Evolutionary conservation across 1,139 yeast species (phyloP).

Genomic region (Yamadazyma sp.): DNA sequence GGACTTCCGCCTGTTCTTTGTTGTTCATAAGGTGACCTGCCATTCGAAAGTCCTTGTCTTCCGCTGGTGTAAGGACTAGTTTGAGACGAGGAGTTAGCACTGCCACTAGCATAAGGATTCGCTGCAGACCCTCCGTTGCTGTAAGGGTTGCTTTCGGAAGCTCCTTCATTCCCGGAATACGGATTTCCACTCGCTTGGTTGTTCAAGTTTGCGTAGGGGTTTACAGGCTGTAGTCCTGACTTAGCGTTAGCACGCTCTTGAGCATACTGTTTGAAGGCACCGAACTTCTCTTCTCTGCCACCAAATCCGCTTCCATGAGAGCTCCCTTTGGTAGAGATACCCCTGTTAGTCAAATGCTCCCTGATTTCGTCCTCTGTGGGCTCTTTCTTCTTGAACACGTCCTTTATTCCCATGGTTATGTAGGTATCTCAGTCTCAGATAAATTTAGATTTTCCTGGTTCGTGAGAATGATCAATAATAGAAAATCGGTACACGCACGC

Average conservation of each 20-base stretch:
- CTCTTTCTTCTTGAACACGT: slow-evolving; percentile 61
- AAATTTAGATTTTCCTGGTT: not conserved
- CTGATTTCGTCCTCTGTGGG: slow-evolving; percentile 58
- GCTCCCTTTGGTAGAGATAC: slow-evolving; percentile 51
- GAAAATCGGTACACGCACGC: not conserved
- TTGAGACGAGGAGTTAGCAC: not conserved
- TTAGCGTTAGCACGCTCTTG: slow-evolving; percentile 42
- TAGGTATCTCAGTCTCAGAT: not conserved
- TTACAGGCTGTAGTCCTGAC: slow-evolving; percentile 49
- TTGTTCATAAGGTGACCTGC: not conserved
- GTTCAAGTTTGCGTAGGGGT: slow-evolving; percentile 43
- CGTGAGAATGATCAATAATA: slow-evolving; percentile 2
- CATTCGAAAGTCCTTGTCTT: not conserved
- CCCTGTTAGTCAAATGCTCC: slow-evolving; percentile 50
- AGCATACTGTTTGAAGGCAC: slow-evolving; percentile 65
- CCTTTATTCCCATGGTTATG: slow-evolving; percentile 43
- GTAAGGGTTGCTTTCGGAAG: not conserved
- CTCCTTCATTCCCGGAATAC: slow-evolving; percentile 17
- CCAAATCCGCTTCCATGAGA: slow-evolving; percentile 14
- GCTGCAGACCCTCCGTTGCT: not conserved
- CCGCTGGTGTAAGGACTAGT: slow-evolving; percentile 1
- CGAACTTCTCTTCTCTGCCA: slow-evolving; percentile 54
- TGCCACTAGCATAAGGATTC: slow-evolving; percentile 2
- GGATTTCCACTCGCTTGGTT: slow-evolving; percentile 24
- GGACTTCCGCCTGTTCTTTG: too few species aligned